A percentile compares a stretch with the other conserved stretches of the same genome.
Conservation (phyloP, 371 early-diverging fungal species). For the Homolaphlyctis polyrhiza region DNA sequence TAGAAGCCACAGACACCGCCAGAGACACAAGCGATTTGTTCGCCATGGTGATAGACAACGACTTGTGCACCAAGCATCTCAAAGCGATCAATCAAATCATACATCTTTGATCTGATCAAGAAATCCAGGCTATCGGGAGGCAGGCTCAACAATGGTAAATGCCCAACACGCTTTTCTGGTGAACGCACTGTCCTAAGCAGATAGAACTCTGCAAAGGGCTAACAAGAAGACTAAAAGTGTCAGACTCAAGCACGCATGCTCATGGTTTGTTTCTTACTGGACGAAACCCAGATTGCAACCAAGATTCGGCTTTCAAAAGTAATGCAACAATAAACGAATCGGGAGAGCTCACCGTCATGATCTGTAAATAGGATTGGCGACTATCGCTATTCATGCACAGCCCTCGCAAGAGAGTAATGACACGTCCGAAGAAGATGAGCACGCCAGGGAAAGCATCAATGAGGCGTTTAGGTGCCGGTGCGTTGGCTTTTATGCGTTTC, state of each 20-base stretch:
- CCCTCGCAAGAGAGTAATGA: constrained; percentile 19
- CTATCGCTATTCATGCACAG: constrained; percentile 11
- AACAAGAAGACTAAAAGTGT: not conserved
- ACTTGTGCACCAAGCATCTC: constrained; percentile 20
- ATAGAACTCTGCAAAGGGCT: not conserved
- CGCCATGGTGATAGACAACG: constrained; percentile 8
- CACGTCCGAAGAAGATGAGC: constrained; percentile 23
- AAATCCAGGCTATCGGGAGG: not conserved
- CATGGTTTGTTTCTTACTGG: too few species aligned
- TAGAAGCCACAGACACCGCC: constrained; percentile 18
- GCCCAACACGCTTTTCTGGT: not conserved
- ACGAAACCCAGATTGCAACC: not conserved
- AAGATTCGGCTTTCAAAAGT: not conserved
- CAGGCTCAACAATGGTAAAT: not conserved
- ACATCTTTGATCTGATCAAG: not conserved
- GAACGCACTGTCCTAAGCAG: not conserved
- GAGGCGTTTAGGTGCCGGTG: not conserved
- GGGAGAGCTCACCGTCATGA: constrained; percentile 8
- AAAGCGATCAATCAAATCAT: constrained; percentile 7
- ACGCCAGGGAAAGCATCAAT: constrained; percentile 24
- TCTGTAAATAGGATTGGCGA: constrained; percentile 12
- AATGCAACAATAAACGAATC: too few species aligned
- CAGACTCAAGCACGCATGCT: not conserved
- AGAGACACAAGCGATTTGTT: constrained; percentile 11
- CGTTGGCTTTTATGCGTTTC: not conserved